Conservation (phyloP, 495 filamentous ascomycete species). For the Penicillium nucicola region DNA sequence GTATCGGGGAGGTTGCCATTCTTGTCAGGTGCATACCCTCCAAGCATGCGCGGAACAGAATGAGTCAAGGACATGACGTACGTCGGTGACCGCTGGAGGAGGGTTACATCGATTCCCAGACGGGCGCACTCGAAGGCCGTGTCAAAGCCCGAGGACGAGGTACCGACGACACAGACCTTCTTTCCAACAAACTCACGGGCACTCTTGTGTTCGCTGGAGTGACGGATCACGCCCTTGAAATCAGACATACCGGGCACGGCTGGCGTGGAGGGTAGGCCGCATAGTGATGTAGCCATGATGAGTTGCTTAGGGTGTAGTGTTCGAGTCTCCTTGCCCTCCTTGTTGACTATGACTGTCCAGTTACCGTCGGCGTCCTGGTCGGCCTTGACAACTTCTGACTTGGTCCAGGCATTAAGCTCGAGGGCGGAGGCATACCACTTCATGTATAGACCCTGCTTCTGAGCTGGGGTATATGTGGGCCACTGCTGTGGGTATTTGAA, state of each 20-base stretch:
- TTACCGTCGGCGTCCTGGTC: constrained; percentile 44
- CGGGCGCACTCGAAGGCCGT: constrained; percentile 61
- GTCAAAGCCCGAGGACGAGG: constrained; percentile 69
- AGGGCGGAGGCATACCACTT: constrained; percentile 60
- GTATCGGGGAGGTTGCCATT: constrained; percentile 11
- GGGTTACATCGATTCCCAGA: constrained; percentile 62
- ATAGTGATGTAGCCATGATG: constrained; percentile 36
- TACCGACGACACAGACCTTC: constrained; percentile 65
- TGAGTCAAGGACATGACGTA: constrained; percentile 49
- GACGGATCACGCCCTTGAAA: constrained; percentile 37
- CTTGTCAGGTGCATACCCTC: constrained; percentile 12
- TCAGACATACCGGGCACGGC: constrained; percentile 24
- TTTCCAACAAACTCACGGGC: constrained; percentile 56
- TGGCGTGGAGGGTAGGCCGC: constrained; percentile 28
- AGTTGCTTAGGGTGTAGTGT: constrained; percentile 36
- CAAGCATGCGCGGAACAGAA: constrained; percentile 18
- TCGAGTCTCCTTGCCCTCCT: constrained; percentile 37
- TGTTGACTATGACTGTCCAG: constrained; percentile 56
- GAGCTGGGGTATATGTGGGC: constrained; percentile 63
- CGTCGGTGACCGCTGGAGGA: constrained; percentile 67
- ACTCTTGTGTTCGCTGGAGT: constrained; percentile 22
- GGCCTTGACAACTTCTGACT: constrained; percentile 37
- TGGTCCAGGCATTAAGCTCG: constrained; percentile 68
- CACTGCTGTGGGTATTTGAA: constrained; percentile 59
- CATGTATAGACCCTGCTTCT: constrained; percentile 68